Conservation (phyloP, 192 early-diverging fungal genomes). For the Rhizophagus prolifer region DNA sequence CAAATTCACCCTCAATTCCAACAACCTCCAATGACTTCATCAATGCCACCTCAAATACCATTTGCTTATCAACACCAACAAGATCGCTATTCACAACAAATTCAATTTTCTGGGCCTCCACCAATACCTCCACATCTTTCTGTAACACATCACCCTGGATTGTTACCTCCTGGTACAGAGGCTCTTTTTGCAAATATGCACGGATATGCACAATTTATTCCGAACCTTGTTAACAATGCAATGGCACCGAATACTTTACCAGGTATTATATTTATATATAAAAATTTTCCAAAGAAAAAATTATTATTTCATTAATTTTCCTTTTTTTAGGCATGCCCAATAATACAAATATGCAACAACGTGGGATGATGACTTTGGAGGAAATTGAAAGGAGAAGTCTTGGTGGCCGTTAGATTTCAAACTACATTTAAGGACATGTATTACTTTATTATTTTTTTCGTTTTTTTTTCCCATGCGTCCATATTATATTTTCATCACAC, state of each 20-base stretch:
- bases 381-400: slow-evolving; percentile 30
- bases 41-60: slow-evolving; percentile 19
- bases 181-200: slow-evolving; percentile 32
- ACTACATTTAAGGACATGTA: neutral
- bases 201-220: slow-evolving; percentile 30
- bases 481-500: neutral
- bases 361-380: slow-evolving; percentile 31
- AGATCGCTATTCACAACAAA: slow-evolving; percentile 7
- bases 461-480: slow-evolving; percentile 2
- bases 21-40: slow-evolving; percentile 13
- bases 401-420: slow-evolving; percentile 22
- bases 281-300: neutral
- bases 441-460: neutral
- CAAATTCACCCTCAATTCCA: slow-evolving; percentile 29
- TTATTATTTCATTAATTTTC: neutral
- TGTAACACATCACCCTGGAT: slow-evolving; percentile 19
- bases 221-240: slow-evolving; percentile 28
- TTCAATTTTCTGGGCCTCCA: slow-evolving; percentile 16
- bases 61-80: slow-evolving; percentile 30
- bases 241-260: slow-evolving; percentile 23
- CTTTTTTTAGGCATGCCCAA: slow-evolving; percentile 14
- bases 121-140: slow-evolving; percentile 27
- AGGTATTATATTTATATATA: neutral
- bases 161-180: slow-evolving; percentile 24
- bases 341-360: slow-evolving; percentile 24